Percentiles rank a stretch among this genome's conserved stretches.
These are phyloP conservation scores for Orychophragmus violaceus DNA, from an alignment of 345 rosid genomes.

Conservation along the genomic window DNA sequence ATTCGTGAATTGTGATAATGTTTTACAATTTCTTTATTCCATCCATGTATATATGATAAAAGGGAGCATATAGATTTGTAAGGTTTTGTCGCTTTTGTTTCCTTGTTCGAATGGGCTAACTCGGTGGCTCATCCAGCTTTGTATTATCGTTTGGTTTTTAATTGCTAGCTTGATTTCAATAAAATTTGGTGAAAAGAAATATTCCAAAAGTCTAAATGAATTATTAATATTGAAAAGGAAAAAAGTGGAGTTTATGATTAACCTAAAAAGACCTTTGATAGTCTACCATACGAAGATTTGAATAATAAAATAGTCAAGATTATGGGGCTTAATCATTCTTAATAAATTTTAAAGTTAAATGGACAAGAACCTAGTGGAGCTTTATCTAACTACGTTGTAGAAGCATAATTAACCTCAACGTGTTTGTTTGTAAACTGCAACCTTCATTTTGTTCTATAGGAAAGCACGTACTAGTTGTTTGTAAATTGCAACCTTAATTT, in stretches of 20 bases:
- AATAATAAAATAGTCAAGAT: background rate
- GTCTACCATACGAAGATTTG: background rate
- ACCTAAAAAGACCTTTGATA: background rate
- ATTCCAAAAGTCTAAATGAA: background rate
- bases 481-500: background rate
- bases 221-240: background rate
- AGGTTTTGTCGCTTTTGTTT: too few relatives aligned
- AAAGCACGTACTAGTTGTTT: background rate
- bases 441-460: background rate
- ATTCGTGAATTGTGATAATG: background rate
- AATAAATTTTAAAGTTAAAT: constrained; percentile 13
- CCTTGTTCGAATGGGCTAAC: too few relatives aligned
- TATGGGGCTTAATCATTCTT: constrained; percentile 23
- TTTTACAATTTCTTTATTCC: background rate
- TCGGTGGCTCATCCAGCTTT: too few relatives aligned
- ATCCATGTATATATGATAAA: background rate
- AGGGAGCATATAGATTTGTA: background rate
- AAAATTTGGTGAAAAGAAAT: too few relatives aligned
- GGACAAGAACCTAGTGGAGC: constrained; percentile 3
- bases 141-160: too few relatives aligned
- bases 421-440: constrained; percentile 5
- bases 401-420: background rate
- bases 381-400: constrained; percentile 18
- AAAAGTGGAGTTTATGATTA: background rate
- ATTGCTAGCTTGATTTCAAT: too few relatives aligned